These are phyloP conservation scores for Citrus medica DNA, from an alignment of 345 rosid genomes.

Conservation along the genomic window DNA sequence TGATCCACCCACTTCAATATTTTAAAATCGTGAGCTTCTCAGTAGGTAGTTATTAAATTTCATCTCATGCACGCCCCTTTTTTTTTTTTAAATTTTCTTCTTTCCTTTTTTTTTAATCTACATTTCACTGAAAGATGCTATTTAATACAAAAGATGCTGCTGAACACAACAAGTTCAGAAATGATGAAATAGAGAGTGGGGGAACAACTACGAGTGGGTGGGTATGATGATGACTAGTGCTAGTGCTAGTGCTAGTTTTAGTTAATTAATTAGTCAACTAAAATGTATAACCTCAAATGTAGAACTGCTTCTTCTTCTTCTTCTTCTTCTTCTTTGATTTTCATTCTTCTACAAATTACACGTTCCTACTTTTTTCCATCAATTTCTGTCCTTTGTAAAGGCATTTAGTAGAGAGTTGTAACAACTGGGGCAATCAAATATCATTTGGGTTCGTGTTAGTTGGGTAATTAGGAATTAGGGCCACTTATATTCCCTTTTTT, in stretches of 20 bases:
- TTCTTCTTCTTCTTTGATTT: background rate
- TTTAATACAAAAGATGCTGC: background rate
- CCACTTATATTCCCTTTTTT: no score
- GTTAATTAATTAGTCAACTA: background rate
- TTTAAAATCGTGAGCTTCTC: background rate
- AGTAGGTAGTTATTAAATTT: background rate
- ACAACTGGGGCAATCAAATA: background rate
- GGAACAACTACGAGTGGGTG: constrained; percentile 5
- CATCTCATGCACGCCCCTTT: background rate
- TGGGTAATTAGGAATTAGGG: background rate
- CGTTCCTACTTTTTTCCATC: background rate
- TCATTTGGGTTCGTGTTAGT: background rate
- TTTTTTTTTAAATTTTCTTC: no score
- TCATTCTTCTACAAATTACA: background rate
- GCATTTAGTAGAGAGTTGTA: background rate
- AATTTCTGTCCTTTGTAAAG: background rate
- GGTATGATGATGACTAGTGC: constrained; percentile 3
- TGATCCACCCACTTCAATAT: background rate
- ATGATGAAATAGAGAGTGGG: background rate
- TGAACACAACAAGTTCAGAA: background rate
- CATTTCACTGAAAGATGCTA: background rate
- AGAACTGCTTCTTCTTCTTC: background rate
- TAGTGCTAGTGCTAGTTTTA: no score
- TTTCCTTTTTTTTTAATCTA: background rate
- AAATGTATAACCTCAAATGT: background rate